phyloP scores from a whole-genome alignment of 306 rosid genomes.

The Acacia crassicarpa region DNA sequence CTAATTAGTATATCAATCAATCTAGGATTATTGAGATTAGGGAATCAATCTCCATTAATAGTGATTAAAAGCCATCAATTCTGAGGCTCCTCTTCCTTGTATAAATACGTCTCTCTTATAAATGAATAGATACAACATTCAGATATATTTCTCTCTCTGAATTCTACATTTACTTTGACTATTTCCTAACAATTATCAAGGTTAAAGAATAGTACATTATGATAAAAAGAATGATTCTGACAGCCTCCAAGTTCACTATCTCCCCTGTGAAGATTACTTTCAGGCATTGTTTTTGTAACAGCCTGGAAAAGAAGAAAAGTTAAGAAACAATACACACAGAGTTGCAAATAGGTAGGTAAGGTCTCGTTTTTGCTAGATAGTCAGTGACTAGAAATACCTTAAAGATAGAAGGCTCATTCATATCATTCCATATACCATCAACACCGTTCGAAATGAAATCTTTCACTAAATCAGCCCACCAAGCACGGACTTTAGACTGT shows the following conservation, averaged over 20 bases:
- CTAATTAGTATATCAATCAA: no score
- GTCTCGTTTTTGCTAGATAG: background rate
- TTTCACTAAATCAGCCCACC: slow-evolving; percentile 93
- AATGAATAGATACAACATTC: no score
- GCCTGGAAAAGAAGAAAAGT: slow-evolving; percentile 44
- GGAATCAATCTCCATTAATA: no score
- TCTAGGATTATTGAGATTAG: no score
- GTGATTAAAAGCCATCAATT: no score
- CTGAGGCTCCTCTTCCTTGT: no score
- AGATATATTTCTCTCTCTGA: no score
- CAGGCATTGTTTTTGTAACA: slow-evolving; percentile 92
- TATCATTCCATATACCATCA: slow-evolving; percentile 99
- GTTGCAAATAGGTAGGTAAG: slow-evolving; percentile 11
- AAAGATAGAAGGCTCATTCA: slow-evolving; percentile 91
- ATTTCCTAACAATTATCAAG: no score
- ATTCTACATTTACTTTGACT: no score
- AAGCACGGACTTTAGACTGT: slow-evolving; percentile 73
- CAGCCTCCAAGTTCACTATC: slow-evolving; percentile 89
- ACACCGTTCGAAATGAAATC: slow-evolving; percentile 77
- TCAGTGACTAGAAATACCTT: slow-evolving; percentile 52
- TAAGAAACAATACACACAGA: slow-evolving; percentile 16
- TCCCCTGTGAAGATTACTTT: slow-evolving; percentile 82
- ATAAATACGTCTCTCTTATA: no score
- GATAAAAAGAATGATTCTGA: slow-evolving; percentile 85
- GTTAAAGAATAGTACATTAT: slow-evolving; percentile 64